Evolutionary conservation across 1,284 basidiomycete genomes (phyloP), one percentile per base, ranked within the genome.

Genomic region (Leccinum solheimii): DNA sequence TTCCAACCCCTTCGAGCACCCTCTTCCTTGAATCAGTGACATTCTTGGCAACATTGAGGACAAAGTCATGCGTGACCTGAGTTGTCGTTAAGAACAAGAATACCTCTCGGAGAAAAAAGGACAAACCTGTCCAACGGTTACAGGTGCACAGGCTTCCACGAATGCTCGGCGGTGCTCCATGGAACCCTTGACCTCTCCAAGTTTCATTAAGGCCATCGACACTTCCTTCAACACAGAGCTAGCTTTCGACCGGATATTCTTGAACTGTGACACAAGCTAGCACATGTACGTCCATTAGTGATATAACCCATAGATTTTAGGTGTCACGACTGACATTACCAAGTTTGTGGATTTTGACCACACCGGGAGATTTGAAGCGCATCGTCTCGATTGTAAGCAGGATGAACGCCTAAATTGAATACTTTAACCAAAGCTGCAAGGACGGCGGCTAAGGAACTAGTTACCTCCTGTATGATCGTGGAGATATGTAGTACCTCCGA

Each of bases 301-400:
- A 5, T 65, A 16, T 4, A 38, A 30, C 51, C 51, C 23, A 54
- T 5, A 23, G 5, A 48, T 19, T 45, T 27, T 45, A 30, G 52
- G 36, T 51, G 38, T 30, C 40, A 55, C 53, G 36, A 78, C 81
- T 67, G 65, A 90, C 88, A 60, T 79, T 78, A 45, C 88, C 85
- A 51, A 91, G 82, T 72, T 87, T 92, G 73, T 92, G 82, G 55
- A 83, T 79, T 70, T 91, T 92, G 52, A 89, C 82, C 32, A 89
- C 79, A 2, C 86, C 81, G 6, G 84, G 73, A 11, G 83, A 75
- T 70, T 90, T 91, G 80, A 92, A 92, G 10, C 91, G 84, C 55
- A 83, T 67, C 0, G 86, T 87, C 70, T 86, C 88, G 30, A 87
- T 77, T 13, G 79, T 74, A 61, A 92, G 81, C 10, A 92, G 73